phyloP scores from a whole-genome alignment of 768 basidiomycete genomes.

The Auricularia auricula-judae region DNA sequence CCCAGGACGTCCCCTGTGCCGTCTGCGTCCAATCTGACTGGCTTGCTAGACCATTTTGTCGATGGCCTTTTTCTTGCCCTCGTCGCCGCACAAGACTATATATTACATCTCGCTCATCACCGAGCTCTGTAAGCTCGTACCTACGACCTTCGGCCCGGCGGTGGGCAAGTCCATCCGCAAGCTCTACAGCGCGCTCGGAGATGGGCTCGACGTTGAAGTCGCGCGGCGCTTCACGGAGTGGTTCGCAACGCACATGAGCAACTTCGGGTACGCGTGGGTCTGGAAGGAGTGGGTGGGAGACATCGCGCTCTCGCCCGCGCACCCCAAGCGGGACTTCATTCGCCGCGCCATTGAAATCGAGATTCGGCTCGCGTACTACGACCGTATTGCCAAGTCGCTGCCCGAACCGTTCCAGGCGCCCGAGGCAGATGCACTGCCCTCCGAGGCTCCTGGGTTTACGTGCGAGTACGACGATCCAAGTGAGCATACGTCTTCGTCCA shows the following conservation, averaged over 20 bases:
- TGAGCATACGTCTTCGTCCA: slow-evolving; percentile 19
- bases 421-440: slow-evolving; percentile 51
- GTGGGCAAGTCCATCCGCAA: slow-evolving; percentile 92
- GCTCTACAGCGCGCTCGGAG: slow-evolving; percentile 66
- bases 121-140: slow-evolving; percentile 91
- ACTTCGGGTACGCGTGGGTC: slow-evolving; percentile 96
- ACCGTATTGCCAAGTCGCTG: slow-evolving; percentile 80
- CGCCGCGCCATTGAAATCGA: slow-evolving; percentile 81
- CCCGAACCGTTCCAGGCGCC: slow-evolving; percentile 69
- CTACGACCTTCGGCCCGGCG: slow-evolving; percentile 85
- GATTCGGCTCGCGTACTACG: slow-evolving; percentile 84
- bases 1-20: neutral
- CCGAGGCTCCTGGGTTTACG: slow-evolving; percentile 64
- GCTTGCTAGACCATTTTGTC: slow-evolving; percentile 54
- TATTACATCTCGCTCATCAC: slow-evolving; percentile 86
- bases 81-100: slow-evolving; percentile 61
- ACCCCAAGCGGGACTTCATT: slow-evolving; percentile 85
- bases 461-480: slow-evolving; percentile 79
- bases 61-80: slow-evolving; percentile 64
- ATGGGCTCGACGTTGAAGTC: slow-evolving; percentile 80
- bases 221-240: slow-evolving; percentile 80
- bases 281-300: slow-evolving; percentile 99
- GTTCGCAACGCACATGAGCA: slow-evolving; percentile 95
- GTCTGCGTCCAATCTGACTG: no score
- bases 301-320: slow-evolving; percentile 55